Evolutionary conservation across 225 moss, liverwort and hornwort species (phyloP).

Genomic region (Lunularia cruciata): DNA sequence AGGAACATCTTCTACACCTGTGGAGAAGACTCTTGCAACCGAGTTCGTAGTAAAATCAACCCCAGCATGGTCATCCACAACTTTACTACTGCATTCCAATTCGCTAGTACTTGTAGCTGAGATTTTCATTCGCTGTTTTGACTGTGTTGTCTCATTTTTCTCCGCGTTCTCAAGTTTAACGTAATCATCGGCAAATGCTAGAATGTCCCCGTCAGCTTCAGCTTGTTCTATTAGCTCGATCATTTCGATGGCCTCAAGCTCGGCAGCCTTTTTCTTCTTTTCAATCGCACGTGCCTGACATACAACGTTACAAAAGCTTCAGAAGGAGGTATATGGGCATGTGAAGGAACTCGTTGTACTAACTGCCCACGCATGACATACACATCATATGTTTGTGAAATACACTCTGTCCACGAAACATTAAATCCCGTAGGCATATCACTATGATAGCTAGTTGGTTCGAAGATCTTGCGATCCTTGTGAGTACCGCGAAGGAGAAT

Average conservation of each 20-base stretch:
- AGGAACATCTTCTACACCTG: conserved; percentile 28
- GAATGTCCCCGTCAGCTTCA: conserved; percentile 54
- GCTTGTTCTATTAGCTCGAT: conserved; percentile 86
- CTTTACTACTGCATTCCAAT: background rate
- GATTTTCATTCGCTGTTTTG: conserved; percentile 29
- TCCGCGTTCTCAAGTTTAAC: conserved; percentile 34
- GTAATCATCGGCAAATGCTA: conserved; percentile 37
- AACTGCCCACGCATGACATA: too few relatives aligned
- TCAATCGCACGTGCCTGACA: conserved; percentile 85
- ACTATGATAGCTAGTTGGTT: too few relatives aligned
- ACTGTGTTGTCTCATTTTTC: conserved; percentile 41
- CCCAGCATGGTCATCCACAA: background rate
- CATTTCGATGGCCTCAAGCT: conserved; percentile 67
- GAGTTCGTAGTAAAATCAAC: background rate
- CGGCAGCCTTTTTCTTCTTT: conserved; percentile 74
- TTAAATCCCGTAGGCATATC: too few relatives aligned
- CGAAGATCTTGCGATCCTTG: too few relatives aligned
- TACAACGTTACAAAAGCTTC: background rate
- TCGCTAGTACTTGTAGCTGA: background rate
- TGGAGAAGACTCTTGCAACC: conserved; percentile 14
- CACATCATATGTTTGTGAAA: too few relatives aligned
- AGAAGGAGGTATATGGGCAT: too few relatives aligned
- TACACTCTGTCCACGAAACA: too few relatives aligned
- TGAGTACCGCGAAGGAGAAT: too few relatives aligned
- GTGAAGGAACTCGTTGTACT: too few relatives aligned